phyloP scores from a whole-genome alignment of 2,329 filamentous ascomycete genomes.

The Dactylellina sp. region DNA sequence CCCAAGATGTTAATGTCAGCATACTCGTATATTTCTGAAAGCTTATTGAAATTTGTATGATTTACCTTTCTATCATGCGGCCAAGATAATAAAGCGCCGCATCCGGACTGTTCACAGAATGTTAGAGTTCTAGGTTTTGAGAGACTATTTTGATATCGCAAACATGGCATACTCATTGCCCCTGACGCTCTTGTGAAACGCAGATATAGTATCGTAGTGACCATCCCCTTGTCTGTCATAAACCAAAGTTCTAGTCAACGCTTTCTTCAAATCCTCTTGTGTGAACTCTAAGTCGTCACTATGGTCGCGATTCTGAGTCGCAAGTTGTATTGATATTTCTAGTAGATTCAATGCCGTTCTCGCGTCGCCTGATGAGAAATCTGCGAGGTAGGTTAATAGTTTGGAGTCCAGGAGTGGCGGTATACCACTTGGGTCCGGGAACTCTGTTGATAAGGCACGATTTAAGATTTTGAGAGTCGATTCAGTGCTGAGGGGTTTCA shows the following conservation, averaged over 20 bases:
- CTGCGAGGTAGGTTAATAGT: conserved; percentile 82
- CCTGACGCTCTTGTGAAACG: conserved; percentile 94
- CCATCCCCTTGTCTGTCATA: conserved; percentile 96
- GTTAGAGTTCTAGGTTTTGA: not conserved
- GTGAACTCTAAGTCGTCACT: conserved; percentile 66
- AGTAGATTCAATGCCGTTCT: conserved; percentile 91
- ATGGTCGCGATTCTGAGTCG: conserved; percentile 16
- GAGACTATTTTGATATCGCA: not conserved
- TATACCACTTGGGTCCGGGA: conserved; percentile 35
- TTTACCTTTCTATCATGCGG: conserved; percentile 76
- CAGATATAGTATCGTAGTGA: conserved; percentile 97
- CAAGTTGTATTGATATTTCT: conserved; percentile 80
- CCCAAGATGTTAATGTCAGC: conserved; percentile 16
- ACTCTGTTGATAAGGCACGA: conserved; percentile 36
- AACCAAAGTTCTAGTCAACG: conserved; percentile 89
- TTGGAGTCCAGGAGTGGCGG: conserved; percentile 78
- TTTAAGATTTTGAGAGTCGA: conserved; percentile 67
- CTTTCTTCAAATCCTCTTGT: conserved; percentile 79
- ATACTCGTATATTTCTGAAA: not conserved
- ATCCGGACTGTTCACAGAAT: conserved; percentile 68
- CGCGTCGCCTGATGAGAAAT: conserved; percentile 91
- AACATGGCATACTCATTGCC: conserved; percentile 72
- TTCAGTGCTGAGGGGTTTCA: conserved; percentile 77
- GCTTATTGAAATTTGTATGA: not conserved
- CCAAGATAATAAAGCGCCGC: conserved; percentile 94